These are phyloP conservation scores for Symmetrospora coprosmae DNA, from an alignment of 768 basidiomycete species.

Conservation along the genomic window DNA sequence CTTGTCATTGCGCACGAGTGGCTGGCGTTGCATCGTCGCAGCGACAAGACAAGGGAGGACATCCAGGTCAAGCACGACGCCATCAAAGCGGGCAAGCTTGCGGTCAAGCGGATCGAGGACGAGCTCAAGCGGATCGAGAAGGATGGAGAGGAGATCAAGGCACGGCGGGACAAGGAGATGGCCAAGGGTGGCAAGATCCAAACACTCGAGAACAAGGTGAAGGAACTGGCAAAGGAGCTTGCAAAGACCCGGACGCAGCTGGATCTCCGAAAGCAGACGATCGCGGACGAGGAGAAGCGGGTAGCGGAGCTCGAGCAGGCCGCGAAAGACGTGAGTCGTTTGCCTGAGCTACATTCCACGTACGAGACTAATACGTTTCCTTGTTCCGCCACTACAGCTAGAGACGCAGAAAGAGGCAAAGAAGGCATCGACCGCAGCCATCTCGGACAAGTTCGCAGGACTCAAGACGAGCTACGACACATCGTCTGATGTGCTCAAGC, in stretches of 20 bases:
- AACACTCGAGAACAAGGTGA: constrained; percentile 65
- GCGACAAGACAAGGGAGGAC: background rate
- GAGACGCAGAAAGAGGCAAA: constrained; percentile 49
- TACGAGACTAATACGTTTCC: background rate
- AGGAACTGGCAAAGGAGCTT: constrained; percentile 60
- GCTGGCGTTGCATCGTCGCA: constrained; percentile 38
- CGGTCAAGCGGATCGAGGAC: constrained; percentile 49
- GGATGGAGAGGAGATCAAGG: constrained; percentile 51
- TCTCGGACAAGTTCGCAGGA: constrained; percentile 46
- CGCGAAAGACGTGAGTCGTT: constrained; percentile 47
- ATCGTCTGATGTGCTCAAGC: constrained; percentile 50
- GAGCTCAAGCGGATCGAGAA: constrained; percentile 58
- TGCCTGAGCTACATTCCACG: constrained; percentile 5
- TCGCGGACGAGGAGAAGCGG: constrained; percentile 62
- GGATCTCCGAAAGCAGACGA: constrained; percentile 60
- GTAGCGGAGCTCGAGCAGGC: constrained; percentile 46
- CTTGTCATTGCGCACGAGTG: constrained; percentile 80
- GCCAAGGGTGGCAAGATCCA: constrained; percentile 85
- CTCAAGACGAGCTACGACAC: constrained; percentile 58
- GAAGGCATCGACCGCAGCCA: constrained; percentile 46
- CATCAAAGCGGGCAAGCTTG: constrained; percentile 43
- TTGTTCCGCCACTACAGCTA: constrained; percentile 42
- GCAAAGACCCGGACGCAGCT: constrained; percentile 72
- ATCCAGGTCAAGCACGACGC: constrained; percentile 27
- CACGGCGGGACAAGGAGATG: constrained; percentile 66